Conservation (phyloP, 306 rosid species). For the Betula pendula region DNA sequence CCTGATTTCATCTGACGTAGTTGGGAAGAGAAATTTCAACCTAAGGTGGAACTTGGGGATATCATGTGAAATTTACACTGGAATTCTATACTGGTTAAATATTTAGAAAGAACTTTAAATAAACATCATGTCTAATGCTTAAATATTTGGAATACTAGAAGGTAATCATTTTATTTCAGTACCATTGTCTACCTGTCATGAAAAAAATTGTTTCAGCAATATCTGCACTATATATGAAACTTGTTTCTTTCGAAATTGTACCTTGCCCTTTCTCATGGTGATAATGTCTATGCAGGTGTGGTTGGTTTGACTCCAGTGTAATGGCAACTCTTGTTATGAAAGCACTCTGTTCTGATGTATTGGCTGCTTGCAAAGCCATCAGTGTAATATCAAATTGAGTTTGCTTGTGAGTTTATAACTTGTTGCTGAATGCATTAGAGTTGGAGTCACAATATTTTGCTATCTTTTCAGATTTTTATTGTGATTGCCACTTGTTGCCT, state of each 20-base stretch:
- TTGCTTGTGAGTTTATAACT: not conserved
- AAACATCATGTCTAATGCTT: not conserved
- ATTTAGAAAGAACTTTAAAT: too few species aligned
- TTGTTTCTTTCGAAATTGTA: slow-evolving; percentile 4
- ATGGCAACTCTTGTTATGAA: slow-evolving; percentile 16
- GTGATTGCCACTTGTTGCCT: not conserved
- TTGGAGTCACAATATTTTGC: not conserved
- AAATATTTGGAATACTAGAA: not conserved
- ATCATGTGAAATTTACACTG: not conserved
- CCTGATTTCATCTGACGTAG: not conserved
- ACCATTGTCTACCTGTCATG: not conserved
- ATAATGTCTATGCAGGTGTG: slow-evolving; percentile 49
- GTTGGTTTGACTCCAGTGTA: slow-evolving; percentile 74
- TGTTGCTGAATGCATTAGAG: not conserved
- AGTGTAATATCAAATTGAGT: slow-evolving; percentile 23
- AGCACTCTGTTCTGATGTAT: slow-evolving; percentile 26
- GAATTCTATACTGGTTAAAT: not conserved
- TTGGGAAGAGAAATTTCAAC: not conserved
- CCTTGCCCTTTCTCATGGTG: not conserved
- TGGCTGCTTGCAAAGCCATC: slow-evolving; percentile 12
- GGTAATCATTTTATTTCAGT: not conserved
- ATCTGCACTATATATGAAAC: slow-evolving; percentile 1
- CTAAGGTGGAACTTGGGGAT: not conserved
- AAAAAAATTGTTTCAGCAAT: not conserved
- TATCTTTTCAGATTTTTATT: not conserved